Percentiles rank a stretch among this genome's conserved stretches.
Evolutionary conservation across 441 rosid species (phyloP).

Genomic region (Gossypium schwendimanii): DNA sequence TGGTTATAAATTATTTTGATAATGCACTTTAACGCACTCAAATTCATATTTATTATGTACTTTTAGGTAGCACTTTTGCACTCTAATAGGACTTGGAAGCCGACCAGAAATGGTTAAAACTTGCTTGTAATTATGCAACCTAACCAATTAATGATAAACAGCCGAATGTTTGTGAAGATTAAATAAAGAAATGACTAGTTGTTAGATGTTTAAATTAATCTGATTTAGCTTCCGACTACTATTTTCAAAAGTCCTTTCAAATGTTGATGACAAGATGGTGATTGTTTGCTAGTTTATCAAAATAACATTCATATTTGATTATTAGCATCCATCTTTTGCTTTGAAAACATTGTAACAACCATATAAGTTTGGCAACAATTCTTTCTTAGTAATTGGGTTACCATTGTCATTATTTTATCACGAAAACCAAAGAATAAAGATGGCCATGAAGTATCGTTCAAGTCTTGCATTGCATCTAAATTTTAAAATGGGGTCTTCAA

Average conservation of each 20-base stretch:
- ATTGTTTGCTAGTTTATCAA: background rate
- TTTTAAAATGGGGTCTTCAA: conserved; percentile 3
- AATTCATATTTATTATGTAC: too few species aligned
- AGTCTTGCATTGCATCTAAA: background rate
- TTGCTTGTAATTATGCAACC: background rate
- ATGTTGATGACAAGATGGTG: background rate
- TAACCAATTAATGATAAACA: background rate
- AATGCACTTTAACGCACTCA: too few species aligned
- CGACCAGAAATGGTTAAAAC: background rate
- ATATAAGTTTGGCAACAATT: background rate
- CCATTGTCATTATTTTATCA: background rate
- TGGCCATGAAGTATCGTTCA: background rate
- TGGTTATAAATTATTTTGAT: too few species aligned
- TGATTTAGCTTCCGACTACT: too few species aligned
- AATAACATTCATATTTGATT: background rate
- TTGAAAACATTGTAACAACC: conserved; percentile 4
- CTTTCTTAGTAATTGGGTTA: conserved; percentile 5
- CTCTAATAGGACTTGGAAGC: background rate
- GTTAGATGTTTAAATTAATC: background rate
- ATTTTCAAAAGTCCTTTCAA: too few species aligned
- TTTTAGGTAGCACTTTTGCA: background rate
- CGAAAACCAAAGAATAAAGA: background rate
- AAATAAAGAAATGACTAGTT: background rate
- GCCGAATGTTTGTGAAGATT: background rate
- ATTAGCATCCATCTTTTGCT: background rate